A percentile compares a stretch with the other conserved stretches of the same genome.
These are phyloP conservation scores for Juglanconis juglandina DNA, from an alignment of 2,329 filamentous ascomycete species.

Conservation along the genomic window DNA sequence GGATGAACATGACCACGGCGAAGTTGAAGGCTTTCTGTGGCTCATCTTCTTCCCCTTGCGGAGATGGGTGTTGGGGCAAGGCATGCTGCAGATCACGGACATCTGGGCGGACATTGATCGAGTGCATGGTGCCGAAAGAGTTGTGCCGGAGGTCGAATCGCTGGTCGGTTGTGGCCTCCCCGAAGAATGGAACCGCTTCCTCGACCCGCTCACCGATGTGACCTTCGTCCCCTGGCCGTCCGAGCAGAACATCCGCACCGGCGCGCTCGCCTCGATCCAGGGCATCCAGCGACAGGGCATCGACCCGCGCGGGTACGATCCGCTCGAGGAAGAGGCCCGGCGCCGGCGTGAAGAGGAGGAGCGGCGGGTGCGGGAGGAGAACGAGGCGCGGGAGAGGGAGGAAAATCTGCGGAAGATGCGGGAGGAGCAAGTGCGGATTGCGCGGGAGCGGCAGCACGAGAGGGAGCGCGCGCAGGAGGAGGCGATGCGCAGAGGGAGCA, in stretches of 20 bases:
- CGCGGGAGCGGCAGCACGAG: slow-evolving; percentile 45
- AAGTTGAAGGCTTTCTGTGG: slow-evolving; percentile 33
- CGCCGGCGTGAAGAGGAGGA: slow-evolving; percentile 49
- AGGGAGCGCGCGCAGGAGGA: slow-evolving; percentile 40
- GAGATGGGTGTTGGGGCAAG: background rate
- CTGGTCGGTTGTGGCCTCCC: slow-evolving; percentile 42
- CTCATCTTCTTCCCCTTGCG: slow-evolving; percentile 14
- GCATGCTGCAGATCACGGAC: slow-evolving; percentile 8
- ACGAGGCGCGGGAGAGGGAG: slow-evolving; percentile 30
- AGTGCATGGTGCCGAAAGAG: slow-evolving; percentile 41
- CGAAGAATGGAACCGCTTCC: slow-evolving; percentile 43
- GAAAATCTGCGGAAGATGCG: slow-evolving; percentile 35
- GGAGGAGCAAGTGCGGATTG: slow-evolving; percentile 45
- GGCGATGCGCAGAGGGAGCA: slow-evolving; percentile 29
- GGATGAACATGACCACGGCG: slow-evolving; percentile 39
- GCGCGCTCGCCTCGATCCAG: slow-evolving; percentile 64
- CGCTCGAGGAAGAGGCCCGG: slow-evolving; percentile 51
- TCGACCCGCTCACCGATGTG: slow-evolving; percentile 55
- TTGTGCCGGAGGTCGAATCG: slow-evolving; percentile 34
- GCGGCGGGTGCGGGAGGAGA: slow-evolving; percentile 48
- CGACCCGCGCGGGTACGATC: slow-evolving; percentile 59
- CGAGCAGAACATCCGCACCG: slow-evolving; percentile 65
- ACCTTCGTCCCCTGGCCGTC: slow-evolving; percentile 76
- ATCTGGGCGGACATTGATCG: slow-evolving; percentile 31
- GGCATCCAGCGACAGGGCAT: slow-evolving; percentile 58